These are phyloP conservation scores for Aspergillus sp. DNA, from an alignment of 2,329 filamentous ascomycete species.

Conservation along the genomic window DNA sequence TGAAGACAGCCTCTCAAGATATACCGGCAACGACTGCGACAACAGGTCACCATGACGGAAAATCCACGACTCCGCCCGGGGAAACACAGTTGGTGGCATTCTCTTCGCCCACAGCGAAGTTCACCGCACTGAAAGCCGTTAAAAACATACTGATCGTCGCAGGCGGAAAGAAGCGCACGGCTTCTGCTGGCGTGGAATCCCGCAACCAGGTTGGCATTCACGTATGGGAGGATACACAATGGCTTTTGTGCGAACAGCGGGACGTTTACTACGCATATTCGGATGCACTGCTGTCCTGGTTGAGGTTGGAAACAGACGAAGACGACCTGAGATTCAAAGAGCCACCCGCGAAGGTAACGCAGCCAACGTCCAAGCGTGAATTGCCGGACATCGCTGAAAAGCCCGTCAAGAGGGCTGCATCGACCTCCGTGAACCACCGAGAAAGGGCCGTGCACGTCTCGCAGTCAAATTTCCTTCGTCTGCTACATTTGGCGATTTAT, in stretches of 20 bases:
- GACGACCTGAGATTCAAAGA: constrained; percentile 58
- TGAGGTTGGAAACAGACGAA: constrained; percentile 67
- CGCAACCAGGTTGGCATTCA: constrained; percentile 68
- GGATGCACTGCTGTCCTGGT: constrained; percentile 75
- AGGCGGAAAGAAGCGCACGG: constrained; percentile 56
- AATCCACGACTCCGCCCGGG: constrained; percentile 40
- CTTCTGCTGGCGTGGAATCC: constrained; percentile 55
- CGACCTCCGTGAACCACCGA: constrained; percentile 52
- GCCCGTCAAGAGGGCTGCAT: constrained; percentile 56
- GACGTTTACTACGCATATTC: constrained; percentile 76
- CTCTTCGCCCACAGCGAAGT: constrained; percentile 53
- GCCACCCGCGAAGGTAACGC: constrained; percentile 42
- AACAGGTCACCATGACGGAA: constrained; percentile 39
- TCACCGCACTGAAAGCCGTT: constrained; percentile 65
- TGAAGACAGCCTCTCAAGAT: constrained; percentile 56
- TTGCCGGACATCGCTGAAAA: constrained; percentile 29
- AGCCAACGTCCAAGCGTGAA: constrained; percentile 37
- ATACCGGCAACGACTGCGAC: constrained; percentile 39
- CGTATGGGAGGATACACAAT: constrained; percentile 95
- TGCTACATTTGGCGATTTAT: constrained; percentile 81
- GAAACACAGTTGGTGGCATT: constrained; percentile 41
- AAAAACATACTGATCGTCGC: constrained; percentile 76
- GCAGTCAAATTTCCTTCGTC: constrained; percentile 64
- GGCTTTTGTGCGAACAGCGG: constrained; percentile 75
- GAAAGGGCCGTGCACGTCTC: constrained; percentile 50